phyloP scores from a whole-genome alignment of 805 yeast genomes.

The Wickerhamiella allomyrinae region DNA sequence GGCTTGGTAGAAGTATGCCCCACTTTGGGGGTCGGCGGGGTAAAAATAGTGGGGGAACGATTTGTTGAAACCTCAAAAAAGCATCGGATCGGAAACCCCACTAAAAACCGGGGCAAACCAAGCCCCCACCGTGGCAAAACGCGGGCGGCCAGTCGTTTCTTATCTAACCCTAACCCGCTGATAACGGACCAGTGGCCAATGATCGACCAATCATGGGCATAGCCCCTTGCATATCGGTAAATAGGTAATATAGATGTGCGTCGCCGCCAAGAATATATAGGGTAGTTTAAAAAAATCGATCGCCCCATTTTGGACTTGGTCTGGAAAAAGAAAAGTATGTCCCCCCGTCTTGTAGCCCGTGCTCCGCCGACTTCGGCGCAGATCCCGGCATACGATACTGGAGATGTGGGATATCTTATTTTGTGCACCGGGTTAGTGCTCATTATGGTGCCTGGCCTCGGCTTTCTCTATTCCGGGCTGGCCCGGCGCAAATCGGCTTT shows the following conservation, averaged over 20 bases:
- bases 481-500: constrained; percentile 84
- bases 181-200: not conserved
- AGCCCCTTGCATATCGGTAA: not conserved
- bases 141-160: no score
- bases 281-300: no score
- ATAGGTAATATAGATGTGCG: no score
- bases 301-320: no score
- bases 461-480: constrained; percentile 80
- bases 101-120: no score
- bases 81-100: no score
- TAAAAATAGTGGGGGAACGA: no score
- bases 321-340: not conserved
- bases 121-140: no score
- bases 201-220: not conserved
- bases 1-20: no score
- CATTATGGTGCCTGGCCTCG: constrained; percentile 91
- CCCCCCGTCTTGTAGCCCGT: not conserved
- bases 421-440: constrained; percentile 44
- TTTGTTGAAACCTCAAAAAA: no score
- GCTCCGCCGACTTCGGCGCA: constrained; percentile 2
- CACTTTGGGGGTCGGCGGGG: no score
- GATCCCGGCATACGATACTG: constrained; percentile 23
- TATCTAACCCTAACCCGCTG: not conserved
- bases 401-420: constrained; percentile 26
- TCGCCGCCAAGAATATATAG: no score